Evolutionary conservation across 441 rosid species (phyloP).

Genomic region (Breynia disticha): DNA sequence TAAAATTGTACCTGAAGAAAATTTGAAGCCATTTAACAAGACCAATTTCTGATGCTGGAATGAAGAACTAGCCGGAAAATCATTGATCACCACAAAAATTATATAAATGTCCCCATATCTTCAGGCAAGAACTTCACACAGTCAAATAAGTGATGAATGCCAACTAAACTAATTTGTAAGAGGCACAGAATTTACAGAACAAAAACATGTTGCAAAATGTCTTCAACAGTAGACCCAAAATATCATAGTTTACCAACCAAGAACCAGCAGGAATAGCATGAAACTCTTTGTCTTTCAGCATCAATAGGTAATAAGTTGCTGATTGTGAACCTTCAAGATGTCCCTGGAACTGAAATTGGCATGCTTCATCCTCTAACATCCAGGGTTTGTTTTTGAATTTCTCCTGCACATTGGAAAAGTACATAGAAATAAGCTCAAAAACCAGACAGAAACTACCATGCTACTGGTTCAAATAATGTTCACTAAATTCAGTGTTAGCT

Average conservation of each 20-base stretch:
- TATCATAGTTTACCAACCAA: constrained; percentile 70
- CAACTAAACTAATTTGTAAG: background rate
- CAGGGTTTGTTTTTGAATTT: constrained; percentile 88
- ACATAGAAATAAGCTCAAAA: background rate
- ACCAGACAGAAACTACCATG: background rate
- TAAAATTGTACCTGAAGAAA: constrained; percentile 70
- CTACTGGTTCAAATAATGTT: no score
- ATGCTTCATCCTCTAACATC: constrained; percentile 91
- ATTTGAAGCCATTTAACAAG: constrained; percentile 1
- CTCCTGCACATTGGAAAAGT: constrained; percentile 33
- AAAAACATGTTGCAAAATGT: background rate
- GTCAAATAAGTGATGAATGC: background rate
- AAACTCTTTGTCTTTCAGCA: constrained; percentile 78
- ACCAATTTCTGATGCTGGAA: background rate
- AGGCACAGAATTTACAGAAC: background rate
- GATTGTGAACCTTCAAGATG: constrained; percentile 93
- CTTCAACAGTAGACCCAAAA: background rate
- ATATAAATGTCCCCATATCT: background rate
- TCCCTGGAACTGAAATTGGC: constrained; percentile 85
- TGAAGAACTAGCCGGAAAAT: background rate
- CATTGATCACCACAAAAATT: background rate
- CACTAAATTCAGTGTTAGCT: no score
- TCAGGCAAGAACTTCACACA: background rate
- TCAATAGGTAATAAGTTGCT: constrained; percentile 80
- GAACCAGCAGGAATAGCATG: constrained; percentile 92